Conservation (phyloP, 345 rosid species). For the Arabidopsis suecica region DNA sequence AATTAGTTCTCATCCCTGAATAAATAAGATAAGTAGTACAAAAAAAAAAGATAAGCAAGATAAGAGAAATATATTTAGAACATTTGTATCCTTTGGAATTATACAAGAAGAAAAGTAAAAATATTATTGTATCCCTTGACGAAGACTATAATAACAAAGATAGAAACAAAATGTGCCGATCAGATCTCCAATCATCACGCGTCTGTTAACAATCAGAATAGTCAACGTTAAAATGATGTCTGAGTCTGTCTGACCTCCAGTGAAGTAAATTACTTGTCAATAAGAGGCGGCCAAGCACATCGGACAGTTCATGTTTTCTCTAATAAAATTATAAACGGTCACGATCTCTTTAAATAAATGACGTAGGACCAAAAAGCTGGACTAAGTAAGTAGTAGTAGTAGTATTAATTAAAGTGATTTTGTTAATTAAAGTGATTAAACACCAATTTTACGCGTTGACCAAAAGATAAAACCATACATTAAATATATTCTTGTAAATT, state of each 20-base stretch:
- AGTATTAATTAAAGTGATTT: not conserved
- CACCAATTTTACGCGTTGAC: conserved; percentile 21
- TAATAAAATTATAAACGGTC: conserved; percentile 15
- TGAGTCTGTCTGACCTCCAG: conserved; percentile 10
- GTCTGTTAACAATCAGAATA: conserved; percentile 5
- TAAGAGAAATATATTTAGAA: not conserved
- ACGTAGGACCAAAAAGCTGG: conserved; percentile 2
- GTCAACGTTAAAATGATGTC: conserved; percentile 25
- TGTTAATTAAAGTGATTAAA: not conserved
- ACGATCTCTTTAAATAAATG: not conserved
- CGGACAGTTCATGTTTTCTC: not conserved
- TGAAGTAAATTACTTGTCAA: conserved; percentile 7
- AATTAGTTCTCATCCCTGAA: not conserved
- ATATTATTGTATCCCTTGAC: not conserved
- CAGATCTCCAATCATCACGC: conserved; percentile 35
- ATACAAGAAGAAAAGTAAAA: not conserved
- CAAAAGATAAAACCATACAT: not conserved
- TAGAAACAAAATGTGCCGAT: conserved; percentile 26
- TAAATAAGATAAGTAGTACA: not conserved
- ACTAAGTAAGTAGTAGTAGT: conserved; percentile 7
- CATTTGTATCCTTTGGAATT: not conserved
- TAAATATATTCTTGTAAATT: not conserved
- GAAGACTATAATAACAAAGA: not conserved
- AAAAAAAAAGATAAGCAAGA: not conserved
- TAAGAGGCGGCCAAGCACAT: conserved; percentile 28